A percentile compares a stretch with the other conserved stretches of the same genome.
phyloP scores from a whole-genome alignment of 805 yeast genomes.

The Jamesozyma lodderae region DNA sequence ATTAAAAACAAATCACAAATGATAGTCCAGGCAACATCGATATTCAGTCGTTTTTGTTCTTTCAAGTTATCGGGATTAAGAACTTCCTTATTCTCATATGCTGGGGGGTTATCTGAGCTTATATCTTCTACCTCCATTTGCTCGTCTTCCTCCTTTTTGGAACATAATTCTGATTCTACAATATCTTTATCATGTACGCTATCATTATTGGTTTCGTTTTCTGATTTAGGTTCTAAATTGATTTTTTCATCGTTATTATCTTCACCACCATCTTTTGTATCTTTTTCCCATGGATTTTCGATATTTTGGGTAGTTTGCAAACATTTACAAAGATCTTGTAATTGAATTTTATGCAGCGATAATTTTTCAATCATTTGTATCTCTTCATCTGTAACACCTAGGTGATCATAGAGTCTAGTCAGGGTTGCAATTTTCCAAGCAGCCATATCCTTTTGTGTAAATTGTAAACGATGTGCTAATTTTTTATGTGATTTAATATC shows the following conservation, averaged over 20 bases:
- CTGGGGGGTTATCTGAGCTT: background rate
- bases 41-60: slow-evolving; percentile 36
- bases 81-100: slow-evolving; percentile 12
- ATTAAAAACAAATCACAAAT: slow-evolving; percentile 83
- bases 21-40: slow-evolving; percentile 88
- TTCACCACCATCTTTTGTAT: background rate
- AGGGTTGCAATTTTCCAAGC: slow-evolving; percentile 75
- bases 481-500: slow-evolving; percentile 38
- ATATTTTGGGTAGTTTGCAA: slow-evolving; percentile 44
- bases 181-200: background rate
- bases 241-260: slow-evolving; percentile 5
- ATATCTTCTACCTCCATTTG: background rate
- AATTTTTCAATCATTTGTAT: slow-evolving; percentile 78
- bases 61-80: slow-evolving; percentile 30
- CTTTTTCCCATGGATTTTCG: slow-evolving; percentile 10
- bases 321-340: slow-evolving; percentile 58
- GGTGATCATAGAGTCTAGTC: slow-evolving; percentile 65
- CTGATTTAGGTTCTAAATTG: slow-evolving; percentile 6
- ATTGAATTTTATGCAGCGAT: slow-evolving; percentile 73
- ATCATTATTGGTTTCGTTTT: slow-evolving; percentile 3
- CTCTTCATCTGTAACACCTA: slow-evolving; percentile 72
- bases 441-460: slow-evolving; percentile 68
- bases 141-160: background rate
- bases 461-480: slow-evolving; percentile 50
- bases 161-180: background rate